Conservation (phyloP, 2,329 filamentous ascomycete genomes). For the Fusarium temperatum region DNA sequence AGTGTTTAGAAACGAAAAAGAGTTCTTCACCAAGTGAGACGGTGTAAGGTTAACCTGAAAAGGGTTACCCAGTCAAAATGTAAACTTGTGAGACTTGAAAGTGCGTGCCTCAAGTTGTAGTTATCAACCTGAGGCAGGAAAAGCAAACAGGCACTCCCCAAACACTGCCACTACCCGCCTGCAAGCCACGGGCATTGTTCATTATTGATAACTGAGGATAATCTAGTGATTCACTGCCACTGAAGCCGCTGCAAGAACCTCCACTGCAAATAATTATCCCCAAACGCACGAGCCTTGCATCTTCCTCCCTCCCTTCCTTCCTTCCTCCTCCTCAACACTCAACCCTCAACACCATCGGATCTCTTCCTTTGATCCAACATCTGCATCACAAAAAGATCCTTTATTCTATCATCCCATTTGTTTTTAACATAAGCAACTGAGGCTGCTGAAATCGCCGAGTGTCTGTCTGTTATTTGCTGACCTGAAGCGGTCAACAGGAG, state of each 20-base stretch:
- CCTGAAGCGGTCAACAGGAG: background rate
- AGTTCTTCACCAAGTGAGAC: background rate
- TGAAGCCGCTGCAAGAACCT: background rate
- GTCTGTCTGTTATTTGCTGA: background rate
- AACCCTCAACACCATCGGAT: conserved; percentile 1
- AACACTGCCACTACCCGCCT: background rate
- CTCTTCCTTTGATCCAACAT: background rate
- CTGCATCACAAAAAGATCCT: background rate
- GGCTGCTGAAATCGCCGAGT: background rate
- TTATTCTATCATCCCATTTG: background rate
- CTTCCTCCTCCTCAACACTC: background rate
- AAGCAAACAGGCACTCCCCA: background rate
- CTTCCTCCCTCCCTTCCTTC: background rate
- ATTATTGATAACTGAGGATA: background rate
- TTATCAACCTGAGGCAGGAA: background rate
- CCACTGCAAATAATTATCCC: background rate
- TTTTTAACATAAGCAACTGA: background rate
- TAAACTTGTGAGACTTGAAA: background rate
- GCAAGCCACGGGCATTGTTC: background rate
- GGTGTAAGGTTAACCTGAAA: background rate
- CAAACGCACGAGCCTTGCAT: background rate
- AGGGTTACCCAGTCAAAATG: background rate
- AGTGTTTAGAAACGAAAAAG: background rate
- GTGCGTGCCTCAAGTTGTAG: background rate
- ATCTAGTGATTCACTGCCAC: conserved; percentile 13